A percentile compares a stretch with the other conserved stretches of the same genome.
These are phyloP conservation scores for Aspergillus fumigatus DNA, from an alignment of 2,329 filamentous ascomycete genomes.

Conservation along the genomic window DNA sequence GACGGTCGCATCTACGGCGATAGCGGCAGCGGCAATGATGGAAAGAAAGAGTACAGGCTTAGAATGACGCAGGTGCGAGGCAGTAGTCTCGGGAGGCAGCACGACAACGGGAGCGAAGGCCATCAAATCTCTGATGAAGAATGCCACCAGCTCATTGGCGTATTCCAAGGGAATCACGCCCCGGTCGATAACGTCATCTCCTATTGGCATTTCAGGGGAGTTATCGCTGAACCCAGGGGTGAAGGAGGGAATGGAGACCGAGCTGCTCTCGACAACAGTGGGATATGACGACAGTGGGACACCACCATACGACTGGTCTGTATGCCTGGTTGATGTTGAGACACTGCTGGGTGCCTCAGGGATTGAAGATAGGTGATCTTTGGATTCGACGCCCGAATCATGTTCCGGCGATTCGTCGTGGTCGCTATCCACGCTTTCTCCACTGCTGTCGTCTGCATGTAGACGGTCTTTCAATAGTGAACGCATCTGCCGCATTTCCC, in stretches of 20 bases:
- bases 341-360: conserved; percentile 19
- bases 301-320: conserved; percentile 22
- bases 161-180: conserved; percentile 29
- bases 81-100: conserved; percentile 25
- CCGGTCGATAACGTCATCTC: conserved; percentile 28
- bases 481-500: conserved; percentile 36
- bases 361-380: conserved; percentile 15
- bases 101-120: conserved; percentile 28
- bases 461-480: conserved; percentile 31
- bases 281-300: conserved; percentile 15
- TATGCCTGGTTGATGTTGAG: conserved; percentile 16
- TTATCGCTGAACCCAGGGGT: conserved; percentile 15
- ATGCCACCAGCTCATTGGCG: conserved; percentile 27
- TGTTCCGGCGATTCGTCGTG: conserved; percentile 18
- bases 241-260: conserved; percentile 17
- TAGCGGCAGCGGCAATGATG: conserved; percentile 62
- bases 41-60: conserved; percentile 68
- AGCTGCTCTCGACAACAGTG: conserved; percentile 15
- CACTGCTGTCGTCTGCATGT: conserved; percentile 22
- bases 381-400: conserved; percentile 19
- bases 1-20: conserved; percentile 46
- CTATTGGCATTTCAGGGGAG: conserved; percentile 13
- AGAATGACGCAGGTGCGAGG: conserved; percentile 25
- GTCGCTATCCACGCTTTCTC: conserved; percentile 25
- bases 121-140: conserved; percentile 29